A percentile compares a stretch with the other conserved stretches of the same genome.
phyloP scores from a whole-genome alignment of 2,329 filamentous ascomycete species.

The Annulohypoxylon truncatum region DNA sequence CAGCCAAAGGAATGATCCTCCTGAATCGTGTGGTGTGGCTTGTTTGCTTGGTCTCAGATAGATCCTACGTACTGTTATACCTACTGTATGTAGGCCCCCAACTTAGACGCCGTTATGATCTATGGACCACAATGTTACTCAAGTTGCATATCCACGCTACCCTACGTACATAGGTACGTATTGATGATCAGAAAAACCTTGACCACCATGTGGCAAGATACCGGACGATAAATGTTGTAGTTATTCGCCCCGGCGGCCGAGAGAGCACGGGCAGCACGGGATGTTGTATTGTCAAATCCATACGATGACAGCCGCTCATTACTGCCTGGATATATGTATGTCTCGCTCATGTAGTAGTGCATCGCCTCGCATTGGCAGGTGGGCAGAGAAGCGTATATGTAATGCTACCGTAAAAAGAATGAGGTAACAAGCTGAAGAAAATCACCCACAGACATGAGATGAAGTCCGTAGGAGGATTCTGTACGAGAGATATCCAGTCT shows the following conservation, averaged over 20 bases:
- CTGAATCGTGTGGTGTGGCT: slow-evolving; percentile 18
- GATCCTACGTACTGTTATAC: neutral
- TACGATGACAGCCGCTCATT: slow-evolving; percentile 11
- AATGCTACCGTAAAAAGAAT: neutral
- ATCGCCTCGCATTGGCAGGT: neutral
- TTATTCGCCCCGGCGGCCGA: slow-evolving; percentile 3
- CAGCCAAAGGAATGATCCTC: slow-evolving; percentile 29
- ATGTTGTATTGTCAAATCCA: slow-evolving; percentile 10
- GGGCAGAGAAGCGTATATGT: neutral
- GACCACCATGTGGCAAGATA: slow-evolving; percentile 35
- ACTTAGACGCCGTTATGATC: slow-evolving; percentile 13
- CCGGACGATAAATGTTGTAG: slow-evolving; percentile 21
- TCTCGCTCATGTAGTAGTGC: slow-evolving; percentile 12
- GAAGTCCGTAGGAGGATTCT: neutral
- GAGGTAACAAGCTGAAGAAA: slow-evolving; percentile 12
- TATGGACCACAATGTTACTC: slow-evolving; percentile 26
- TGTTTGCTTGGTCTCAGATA: slow-evolving; percentile 20
- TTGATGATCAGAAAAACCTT: slow-evolving; percentile 23
- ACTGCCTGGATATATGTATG: neutral
- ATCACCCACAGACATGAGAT: neutral
- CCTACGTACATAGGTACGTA: slow-evolving; percentile 5
- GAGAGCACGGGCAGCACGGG: neutral
- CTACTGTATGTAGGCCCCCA: slow-evolving; percentile 1
- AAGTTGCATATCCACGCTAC: slow-evolving; percentile 12
- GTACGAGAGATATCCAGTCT: slow-evolving; percentile 1